Percentiles rank a stretch among this genome's conserved stretches.
Evolutionary conservation across 306 rosid genomes (phyloP).

Genomic region (Sicyos baderoa): DNA sequence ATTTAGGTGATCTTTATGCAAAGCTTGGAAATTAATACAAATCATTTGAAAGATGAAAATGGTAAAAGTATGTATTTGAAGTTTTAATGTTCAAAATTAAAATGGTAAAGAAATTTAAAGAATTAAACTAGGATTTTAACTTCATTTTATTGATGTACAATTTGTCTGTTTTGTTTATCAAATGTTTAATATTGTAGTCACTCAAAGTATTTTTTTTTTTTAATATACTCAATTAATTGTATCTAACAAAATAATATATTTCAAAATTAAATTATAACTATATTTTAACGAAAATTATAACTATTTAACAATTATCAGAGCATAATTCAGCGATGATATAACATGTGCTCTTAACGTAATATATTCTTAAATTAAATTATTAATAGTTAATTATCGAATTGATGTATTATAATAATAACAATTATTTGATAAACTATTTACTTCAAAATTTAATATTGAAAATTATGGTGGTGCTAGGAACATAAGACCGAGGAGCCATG

Average conservation of each 20-base stretch:
- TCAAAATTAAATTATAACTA: too few relatives aligned
- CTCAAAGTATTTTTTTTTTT: too few relatives aligned
- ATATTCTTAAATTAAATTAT: background rate
- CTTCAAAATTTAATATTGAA: background rate
- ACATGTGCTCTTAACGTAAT: too few relatives aligned
- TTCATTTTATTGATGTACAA: background rate
- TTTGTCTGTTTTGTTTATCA: background rate
- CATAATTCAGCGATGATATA: too few relatives aligned
- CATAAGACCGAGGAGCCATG: background rate
- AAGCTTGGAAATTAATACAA: background rate
- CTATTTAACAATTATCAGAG: background rate
- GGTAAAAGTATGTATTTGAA: too few relatives aligned
- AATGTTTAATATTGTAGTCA: background rate
- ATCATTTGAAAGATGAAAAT: background rate
- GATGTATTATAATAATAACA: background rate
- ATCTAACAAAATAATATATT: background rate
- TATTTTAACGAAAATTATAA: background rate
- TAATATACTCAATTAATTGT: background rate
- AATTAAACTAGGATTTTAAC: background rate
- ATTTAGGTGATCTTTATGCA: background rate
- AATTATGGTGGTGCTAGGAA: background rate
- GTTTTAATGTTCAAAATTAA: background rate
- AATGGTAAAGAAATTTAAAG: background rate
- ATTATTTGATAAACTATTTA: background rate
- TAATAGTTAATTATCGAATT: background rate